Conservation (phyloP, 2,329 filamentous ascomycete genomes). For the Blumeriella jaapii region DNA sequence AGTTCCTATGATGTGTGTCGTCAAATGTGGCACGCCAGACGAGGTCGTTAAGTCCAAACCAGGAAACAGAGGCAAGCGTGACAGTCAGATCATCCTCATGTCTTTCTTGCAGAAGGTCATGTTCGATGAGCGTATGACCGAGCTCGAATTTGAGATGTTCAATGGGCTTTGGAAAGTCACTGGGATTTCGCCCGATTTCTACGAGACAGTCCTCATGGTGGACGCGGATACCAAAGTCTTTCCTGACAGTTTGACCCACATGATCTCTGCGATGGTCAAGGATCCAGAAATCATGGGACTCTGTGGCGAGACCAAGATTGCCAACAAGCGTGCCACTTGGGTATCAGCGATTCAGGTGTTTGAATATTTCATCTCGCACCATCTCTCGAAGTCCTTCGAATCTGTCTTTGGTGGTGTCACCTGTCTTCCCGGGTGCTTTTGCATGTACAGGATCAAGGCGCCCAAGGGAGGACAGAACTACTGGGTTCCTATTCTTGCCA, state of each 20-base stretch:
- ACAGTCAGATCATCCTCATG: constrained; percentile 99
- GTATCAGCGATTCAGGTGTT: constrained; percentile 98
- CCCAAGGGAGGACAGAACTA: constrained; percentile 98
- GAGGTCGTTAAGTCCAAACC: constrained; percentile 76
- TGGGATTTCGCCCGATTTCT: constrained; percentile 95
- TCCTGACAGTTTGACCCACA: constrained; percentile 95
- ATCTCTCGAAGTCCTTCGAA: constrained; percentile 93
- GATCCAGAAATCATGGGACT: constrained; percentile 99
- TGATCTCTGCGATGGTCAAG: constrained; percentile 98
- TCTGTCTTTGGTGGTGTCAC: constrained; percentile 98
- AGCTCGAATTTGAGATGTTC: constrained; percentile 99
- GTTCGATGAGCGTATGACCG: constrained; percentile 99
- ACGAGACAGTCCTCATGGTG: constrained; percentile 97
- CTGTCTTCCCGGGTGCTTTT: constrained; percentile 96
- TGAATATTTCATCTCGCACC: constrained; percentile 98
- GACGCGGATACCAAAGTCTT: constrained; percentile 99
- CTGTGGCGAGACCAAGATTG: constrained; percentile 98
- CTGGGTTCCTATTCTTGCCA: constrained; percentile 97
- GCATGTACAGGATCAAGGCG: constrained; percentile 99
- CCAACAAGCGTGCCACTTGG: constrained; percentile 92
- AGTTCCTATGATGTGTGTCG: constrained; percentile 92
- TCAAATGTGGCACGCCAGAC: constrained; percentile 89
- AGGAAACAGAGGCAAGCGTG: constrained; percentile 94
- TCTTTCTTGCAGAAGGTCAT: constrained; percentile 99
- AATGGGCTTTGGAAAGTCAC: constrained; percentile 98